These are phyloP conservation scores for Metschnikowia sp. DNA, from an alignment of 805 yeast genomes.

Conservation along the genomic window DNA sequence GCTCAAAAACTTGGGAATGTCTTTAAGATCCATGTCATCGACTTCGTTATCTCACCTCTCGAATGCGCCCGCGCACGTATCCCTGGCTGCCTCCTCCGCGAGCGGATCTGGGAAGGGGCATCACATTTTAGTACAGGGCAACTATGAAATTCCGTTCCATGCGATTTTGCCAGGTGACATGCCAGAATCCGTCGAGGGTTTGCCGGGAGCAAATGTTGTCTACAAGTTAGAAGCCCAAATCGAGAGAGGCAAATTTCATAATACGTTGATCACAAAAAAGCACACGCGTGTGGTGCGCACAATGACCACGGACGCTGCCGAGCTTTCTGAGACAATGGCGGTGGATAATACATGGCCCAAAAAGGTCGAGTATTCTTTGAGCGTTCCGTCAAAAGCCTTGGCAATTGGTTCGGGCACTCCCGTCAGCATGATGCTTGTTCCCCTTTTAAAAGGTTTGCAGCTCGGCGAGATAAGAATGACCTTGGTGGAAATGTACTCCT, in stretches of 20 bases:
- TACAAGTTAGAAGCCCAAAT: constrained; percentile 76
- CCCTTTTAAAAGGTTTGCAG: constrained; percentile 74
- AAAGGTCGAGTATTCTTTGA: constrained; percentile 85
- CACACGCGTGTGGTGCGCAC: constrained; percentile 83
- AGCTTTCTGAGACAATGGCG: constrained; percentile 85
- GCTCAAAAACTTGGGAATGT: constrained; percentile 33
- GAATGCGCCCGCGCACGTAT: constrained; percentile 15
- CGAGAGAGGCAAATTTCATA: constrained; percentile 77
- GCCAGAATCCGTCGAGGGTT: constrained; percentile 87
- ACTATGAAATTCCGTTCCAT: constrained; percentile 87
- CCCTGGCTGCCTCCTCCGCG: constrained; percentile 23
- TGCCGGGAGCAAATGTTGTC: constrained; percentile 71
- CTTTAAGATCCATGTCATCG: constrained; percentile 36
- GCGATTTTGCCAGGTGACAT: constrained; percentile 79
- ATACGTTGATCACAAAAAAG: constrained; percentile 61
- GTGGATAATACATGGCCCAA: constrained; percentile 95
- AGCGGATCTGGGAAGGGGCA: constrained; percentile 24
- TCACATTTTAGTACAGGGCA: constrained; percentile 61
- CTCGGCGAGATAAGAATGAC: constrained; percentile 71
- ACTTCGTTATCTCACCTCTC: constrained; percentile 18
- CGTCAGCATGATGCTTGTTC: constrained; percentile 67
- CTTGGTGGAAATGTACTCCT: constrained; percentile 64
- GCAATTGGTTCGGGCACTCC: constrained; percentile 84
- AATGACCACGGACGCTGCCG: constrained; percentile 80
- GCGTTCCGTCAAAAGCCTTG: constrained; percentile 82